Evolutionary conservation across 2,329 filamentous ascomycete species (phyloP), one percentile per base, ranked within the genome.

Genomic region (Penicillium sp.): DNA sequence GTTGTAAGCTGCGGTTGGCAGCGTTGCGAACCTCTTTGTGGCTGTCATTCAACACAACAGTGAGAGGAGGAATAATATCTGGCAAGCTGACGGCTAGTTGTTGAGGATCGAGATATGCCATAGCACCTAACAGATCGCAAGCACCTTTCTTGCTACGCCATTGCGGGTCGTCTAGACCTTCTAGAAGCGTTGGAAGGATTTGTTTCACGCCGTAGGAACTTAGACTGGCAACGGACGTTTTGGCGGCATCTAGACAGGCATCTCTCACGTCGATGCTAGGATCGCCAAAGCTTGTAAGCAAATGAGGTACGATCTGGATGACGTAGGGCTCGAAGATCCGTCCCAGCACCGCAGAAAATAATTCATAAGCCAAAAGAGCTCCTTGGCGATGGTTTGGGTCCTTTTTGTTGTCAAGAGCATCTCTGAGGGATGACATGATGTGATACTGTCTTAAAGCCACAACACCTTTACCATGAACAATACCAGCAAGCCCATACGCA

Each of bases 91-190:
- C 83, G 1, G 94, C 91, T 18, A 99, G 83, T 71, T 99, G 94
- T 63, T 97, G 89, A 7, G 95, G 93, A 70, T 97, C 94, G 30
- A 99, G 83, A 70, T 99, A 99, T 5, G 94, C 95, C 94, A 99
- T 99, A 61, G 94, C 94, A 71, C 94, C 94, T 14, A 99, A 82
- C 24, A 96, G 86, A 70, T 99, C 94, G 69, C 94, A 99, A 54
- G 94, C 94, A 64, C 95, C 94, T 77, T 96, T 96, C 76, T 99
- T 97, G 77, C 91, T 97, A 67, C 94, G 88, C 94, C 94, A 99
- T 72, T 97, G 93, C 53, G 90, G 85, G 62, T 99, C 94, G 62
- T 97, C 92, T 9, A 99, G 83, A 57, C 95, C 94, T 62, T 94
- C 87, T 2, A 99, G 82, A 7, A 99, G 82, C 12, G 90, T 96